These are phyloP conservation scores for Polyporus tsugae DNA, from an alignment of 1,284 basidiomycete genomes.

Conservation along the genomic window DNA sequence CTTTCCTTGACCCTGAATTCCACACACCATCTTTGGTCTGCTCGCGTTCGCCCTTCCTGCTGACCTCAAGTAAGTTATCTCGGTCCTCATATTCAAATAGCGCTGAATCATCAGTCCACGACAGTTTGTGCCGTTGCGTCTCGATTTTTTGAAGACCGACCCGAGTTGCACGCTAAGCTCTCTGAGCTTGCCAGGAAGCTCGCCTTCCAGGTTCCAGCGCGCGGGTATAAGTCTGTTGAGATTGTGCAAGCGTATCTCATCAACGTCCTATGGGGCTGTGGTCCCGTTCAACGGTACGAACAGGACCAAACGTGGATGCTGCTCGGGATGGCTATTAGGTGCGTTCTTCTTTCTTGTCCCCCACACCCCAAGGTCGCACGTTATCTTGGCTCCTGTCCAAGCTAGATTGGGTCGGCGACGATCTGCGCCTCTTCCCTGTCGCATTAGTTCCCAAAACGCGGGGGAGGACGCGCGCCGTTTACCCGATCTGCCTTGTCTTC, in stretches of 20 bases:
- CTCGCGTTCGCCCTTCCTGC: slow-evolving; percentile 89
- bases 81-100: slow-evolving; percentile 14
- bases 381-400: slow-evolving; percentile 19
- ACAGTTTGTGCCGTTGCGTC: slow-evolving; percentile 93
- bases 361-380: background rate
- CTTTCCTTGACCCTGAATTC: slow-evolving; percentile 83
- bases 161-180: slow-evolving; percentile 85
- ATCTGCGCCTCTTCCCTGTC: slow-evolving; percentile 26
- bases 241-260: slow-evolving; percentile 92
- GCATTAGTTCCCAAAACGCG: slow-evolving; percentile 18
- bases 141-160: slow-evolving; percentile 86
- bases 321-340: slow-evolving; percentile 88
- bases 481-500: slow-evolving; percentile 28
- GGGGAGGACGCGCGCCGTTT: slow-evolving; percentile 23
- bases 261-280: slow-evolving; percentile 85
- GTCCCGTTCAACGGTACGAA: slow-evolving; percentile 94
- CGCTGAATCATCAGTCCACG: slow-evolving; percentile 21
- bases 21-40: slow-evolving; percentile 94
- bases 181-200: slow-evolving; percentile 89
- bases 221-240: slow-evolving; percentile 95
- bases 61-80: slow-evolving; percentile 83
- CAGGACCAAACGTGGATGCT: slow-evolving; percentile 96
- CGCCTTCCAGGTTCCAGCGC: slow-evolving; percentile 88
- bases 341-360: slow-evolving; percentile 20
- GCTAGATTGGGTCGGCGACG: slow-evolving; percentile 21